Evolutionary conservation across 139 green algal genomes (phyloP).

Genomic region (Nannochloris sp.): DNA sequence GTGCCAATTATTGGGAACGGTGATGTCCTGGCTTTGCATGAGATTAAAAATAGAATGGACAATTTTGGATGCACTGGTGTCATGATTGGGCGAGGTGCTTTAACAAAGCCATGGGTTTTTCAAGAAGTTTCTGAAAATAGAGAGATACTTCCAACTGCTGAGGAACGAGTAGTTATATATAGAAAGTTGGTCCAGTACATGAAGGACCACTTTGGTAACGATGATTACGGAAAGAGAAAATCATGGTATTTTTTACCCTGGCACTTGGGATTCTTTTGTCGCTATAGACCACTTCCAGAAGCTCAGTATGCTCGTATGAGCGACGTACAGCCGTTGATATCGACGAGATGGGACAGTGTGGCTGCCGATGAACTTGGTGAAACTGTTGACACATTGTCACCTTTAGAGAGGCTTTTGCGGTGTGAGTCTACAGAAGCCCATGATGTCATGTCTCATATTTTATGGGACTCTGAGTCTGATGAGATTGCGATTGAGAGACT

Average conservation of each 20-base stretch:
- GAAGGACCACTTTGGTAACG: constrained; percentile 73
- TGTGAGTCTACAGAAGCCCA: constrained; percentile 53
- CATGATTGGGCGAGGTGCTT: constrained; percentile 57
- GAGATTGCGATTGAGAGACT: constrained; percentile 35
- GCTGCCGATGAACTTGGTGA: constrained; percentile 41
- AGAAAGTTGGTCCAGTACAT: constrained; percentile 47
- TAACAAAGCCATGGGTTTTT: constrained; percentile 84
- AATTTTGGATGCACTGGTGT: constrained; percentile 24
- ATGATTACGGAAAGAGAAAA: constrained; percentile 49
- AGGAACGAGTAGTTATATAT: constrained; percentile 75
- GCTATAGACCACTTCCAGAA: constrained; percentile 45
- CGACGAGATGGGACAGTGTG: constrained; percentile 36
- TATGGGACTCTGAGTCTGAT: constrained; percentile 60
- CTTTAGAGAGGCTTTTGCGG: constrained; percentile 66
- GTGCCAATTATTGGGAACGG: constrained; percentile 67
- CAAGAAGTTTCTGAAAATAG: constrained; percentile 54
- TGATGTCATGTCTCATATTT: constrained; percentile 40
- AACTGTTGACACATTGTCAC: constrained; percentile 36
- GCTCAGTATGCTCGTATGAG: constrained; percentile 31
- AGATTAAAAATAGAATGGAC: constrained; percentile 30
- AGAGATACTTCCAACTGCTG: constrained; percentile 41
- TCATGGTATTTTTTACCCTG: constrained; percentile 80
- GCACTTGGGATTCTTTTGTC: constrained; percentile 66
- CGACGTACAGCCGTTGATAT: constrained; percentile 52
- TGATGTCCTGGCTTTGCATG: constrained; percentile 61